Evolutionary conservation across 2,329 filamentous ascomycete genomes (phyloP).

Genomic region (Podosphaera aphanis): DNA sequence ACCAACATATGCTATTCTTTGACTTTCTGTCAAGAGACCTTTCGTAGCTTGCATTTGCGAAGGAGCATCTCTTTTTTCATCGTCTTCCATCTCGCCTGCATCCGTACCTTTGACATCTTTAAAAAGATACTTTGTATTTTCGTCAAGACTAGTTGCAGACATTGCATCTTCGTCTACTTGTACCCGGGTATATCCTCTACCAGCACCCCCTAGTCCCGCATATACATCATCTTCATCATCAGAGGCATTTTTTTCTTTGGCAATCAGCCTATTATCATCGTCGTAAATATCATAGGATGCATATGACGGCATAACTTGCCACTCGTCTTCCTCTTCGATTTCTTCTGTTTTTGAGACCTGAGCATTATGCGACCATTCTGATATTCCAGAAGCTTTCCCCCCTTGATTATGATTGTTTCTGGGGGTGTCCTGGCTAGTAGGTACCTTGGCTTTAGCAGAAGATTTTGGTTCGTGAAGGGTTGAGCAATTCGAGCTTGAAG

Average conservation of each 20-base stretch:
- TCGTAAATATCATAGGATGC: slow-evolving; percentile 90
- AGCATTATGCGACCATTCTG: slow-evolving; percentile 83
- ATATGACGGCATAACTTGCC: slow-evolving; percentile 88
- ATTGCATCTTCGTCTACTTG: slow-evolving; percentile 83
- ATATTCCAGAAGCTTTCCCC: slow-evolving; percentile 19
- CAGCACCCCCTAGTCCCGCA: slow-evolving; percentile 60
- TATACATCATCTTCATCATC: slow-evolving; percentile 50
- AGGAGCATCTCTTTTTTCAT: slow-evolving; percentile 64
- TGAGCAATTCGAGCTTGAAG: background rate
- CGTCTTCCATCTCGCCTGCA: slow-evolving; percentile 40
- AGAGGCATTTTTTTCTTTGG: slow-evolving; percentile 48
- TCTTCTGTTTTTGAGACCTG: slow-evolving; percentile 31
- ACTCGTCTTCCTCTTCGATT: slow-evolving; percentile 43
- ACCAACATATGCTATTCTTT: slow-evolving; percentile 88
- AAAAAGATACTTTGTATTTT: slow-evolving; percentile 91
- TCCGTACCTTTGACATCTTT: slow-evolving; percentile 39
- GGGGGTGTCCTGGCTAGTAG: background rate
- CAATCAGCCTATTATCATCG: slow-evolving; percentile 71
- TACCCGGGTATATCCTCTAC: slow-evolving; percentile 89
- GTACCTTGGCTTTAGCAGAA: background rate
- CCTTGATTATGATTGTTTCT: slow-evolving; percentile 7
- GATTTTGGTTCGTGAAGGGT: background rate
- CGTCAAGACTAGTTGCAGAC: slow-evolving; percentile 87
- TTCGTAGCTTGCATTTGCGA: slow-evolving; percentile 92
- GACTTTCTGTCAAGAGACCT: slow-evolving; percentile 78